These are phyloP conservation scores for Daldinia grandis DNA, from an alignment of 495 filamentous ascomycete species.

Conservation along the genomic window DNA sequence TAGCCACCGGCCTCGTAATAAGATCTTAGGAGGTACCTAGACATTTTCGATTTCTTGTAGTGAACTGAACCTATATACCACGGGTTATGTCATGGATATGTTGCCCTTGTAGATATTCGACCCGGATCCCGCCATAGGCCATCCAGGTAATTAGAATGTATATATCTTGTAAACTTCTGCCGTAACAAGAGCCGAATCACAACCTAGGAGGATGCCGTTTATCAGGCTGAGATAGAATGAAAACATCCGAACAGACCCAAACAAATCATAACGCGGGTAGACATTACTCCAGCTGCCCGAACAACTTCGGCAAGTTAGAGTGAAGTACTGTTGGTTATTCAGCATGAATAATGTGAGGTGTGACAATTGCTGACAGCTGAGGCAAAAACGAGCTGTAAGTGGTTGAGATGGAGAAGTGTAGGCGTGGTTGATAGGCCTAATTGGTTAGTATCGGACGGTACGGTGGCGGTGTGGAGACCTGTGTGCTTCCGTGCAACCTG, in stretches of 20 bases:
- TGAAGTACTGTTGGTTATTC: constrained; percentile 10
- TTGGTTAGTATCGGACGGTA: constrained; percentile 4
- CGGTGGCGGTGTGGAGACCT: constrained; percentile 31
- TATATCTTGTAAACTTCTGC: too few relatives aligned
- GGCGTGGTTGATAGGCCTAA: constrained; percentile 1
- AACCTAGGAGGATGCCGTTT: background rate
- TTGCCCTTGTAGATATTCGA: background rate
- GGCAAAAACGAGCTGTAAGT: constrained; percentile 1
- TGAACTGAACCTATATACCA: too few relatives aligned
- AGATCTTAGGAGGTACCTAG: too few relatives aligned
- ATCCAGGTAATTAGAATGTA: too few relatives aligned
- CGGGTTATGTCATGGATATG: too few relatives aligned
- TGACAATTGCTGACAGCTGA: constrained; percentile 17
- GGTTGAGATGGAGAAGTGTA: background rate
- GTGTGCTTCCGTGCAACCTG: constrained; percentile 18
- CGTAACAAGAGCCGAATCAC: background rate
- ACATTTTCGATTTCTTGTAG: too few relatives aligned
- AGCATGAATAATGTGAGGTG: constrained; percentile 26
- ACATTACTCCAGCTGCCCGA: background rate
- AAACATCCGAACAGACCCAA: background rate
- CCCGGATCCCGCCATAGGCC: too few relatives aligned
- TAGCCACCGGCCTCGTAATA: too few relatives aligned
- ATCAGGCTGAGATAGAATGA: background rate
- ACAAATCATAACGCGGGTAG: background rate
- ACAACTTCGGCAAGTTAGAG: background rate